Evolutionary conservation across 768 basidiomycete genomes (phyloP).

Genomic region (Mycena galericulata): DNA sequence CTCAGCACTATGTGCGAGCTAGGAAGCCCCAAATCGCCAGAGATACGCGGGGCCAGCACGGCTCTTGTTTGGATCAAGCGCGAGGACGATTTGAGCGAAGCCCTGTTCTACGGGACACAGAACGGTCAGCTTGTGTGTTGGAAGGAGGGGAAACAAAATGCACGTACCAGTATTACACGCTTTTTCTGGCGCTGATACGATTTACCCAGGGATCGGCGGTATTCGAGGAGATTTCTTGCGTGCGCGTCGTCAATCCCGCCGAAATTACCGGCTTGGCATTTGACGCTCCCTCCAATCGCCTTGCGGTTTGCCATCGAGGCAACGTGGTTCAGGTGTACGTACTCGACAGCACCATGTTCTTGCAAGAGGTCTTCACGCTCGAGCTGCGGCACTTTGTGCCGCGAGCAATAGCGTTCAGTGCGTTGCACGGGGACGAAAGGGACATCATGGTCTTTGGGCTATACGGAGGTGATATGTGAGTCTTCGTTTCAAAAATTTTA

Average conservation of each 20-base stretch:
- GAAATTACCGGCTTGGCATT: conserved; percentile 38
- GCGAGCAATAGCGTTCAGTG: conserved; percentile 35
- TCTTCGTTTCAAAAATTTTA: not conserved
- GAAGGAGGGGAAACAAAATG: conserved; percentile 20
- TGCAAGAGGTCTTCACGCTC: conserved; percentile 28
- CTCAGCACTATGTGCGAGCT: conserved; percentile 16
- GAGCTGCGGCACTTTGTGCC: conserved; percentile 26
- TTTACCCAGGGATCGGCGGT: conserved; percentile 8
- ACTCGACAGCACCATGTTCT: conserved; percentile 23
- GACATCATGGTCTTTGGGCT: conserved; percentile 34
- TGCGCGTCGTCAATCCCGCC: conserved; percentile 7
- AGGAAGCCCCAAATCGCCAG: conserved; percentile 4
- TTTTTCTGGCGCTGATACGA: not conserved
- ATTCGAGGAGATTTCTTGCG: conserved; percentile 19
- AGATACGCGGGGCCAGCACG: conserved; percentile 27
- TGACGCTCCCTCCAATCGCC: conserved; percentile 33
- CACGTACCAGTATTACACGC: conserved; percentile 6
- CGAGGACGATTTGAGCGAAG: no score
- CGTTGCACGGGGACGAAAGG: conserved; percentile 23
- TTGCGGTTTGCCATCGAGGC: conserved; percentile 33
- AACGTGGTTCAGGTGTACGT: conserved; percentile 34
- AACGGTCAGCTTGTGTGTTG: conserved; percentile 33
- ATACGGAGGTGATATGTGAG: conserved; percentile 36
- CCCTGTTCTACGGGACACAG: conserved; percentile 32
- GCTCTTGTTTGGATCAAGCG: conserved; percentile 31